These are phyloP conservation scores for Eudorina sp. DNA, from an alignment of 139 green algal genomes.

Conservation along the genomic window DNA sequence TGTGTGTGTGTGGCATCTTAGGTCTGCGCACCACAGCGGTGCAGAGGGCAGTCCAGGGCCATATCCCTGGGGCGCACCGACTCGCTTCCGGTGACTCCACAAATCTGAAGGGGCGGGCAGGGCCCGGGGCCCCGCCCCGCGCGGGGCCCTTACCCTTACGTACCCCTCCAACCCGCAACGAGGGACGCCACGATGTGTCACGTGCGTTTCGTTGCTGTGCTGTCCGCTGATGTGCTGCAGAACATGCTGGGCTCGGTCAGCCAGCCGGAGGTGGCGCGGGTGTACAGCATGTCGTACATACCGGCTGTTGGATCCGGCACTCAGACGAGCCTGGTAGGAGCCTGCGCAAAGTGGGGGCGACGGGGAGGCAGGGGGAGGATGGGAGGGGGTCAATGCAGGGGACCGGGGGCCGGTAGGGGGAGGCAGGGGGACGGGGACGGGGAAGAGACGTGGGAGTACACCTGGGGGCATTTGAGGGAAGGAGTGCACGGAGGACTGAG, in stretches of 20 bases:
- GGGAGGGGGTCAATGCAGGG: not conserved
- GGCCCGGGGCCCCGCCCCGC: not conserved
- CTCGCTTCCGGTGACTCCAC: too few species aligned
- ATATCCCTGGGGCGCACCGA: too few species aligned
- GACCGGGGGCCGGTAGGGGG: not conserved
- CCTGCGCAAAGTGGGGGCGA: not conserved
- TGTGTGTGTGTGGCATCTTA: too few species aligned
- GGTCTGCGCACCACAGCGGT: too few species aligned
- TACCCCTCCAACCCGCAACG: not conserved
- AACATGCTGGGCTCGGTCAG: too few species aligned
- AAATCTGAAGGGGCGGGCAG: not conserved
- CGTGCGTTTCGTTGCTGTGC: too few species aligned
- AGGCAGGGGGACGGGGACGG: not conserved
- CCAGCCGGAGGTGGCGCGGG: slow-evolving; percentile 8
- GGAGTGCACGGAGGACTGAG: too few species aligned
- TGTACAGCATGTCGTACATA: not conserved
- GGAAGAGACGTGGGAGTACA: not conserved
- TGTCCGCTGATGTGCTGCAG: too few species aligned
- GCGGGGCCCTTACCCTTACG: not conserved
- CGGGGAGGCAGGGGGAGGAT: not conserved
- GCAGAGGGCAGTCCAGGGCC: too few species aligned
- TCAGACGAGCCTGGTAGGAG: not conserved
- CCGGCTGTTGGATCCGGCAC: not conserved
- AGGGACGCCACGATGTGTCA: not conserved
- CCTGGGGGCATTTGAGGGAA: too few species aligned